These are phyloP conservation scores for Spathaspora sp. DNA, from an alignment of 1,139 yeast genomes.

Conservation along the genomic window DNA sequence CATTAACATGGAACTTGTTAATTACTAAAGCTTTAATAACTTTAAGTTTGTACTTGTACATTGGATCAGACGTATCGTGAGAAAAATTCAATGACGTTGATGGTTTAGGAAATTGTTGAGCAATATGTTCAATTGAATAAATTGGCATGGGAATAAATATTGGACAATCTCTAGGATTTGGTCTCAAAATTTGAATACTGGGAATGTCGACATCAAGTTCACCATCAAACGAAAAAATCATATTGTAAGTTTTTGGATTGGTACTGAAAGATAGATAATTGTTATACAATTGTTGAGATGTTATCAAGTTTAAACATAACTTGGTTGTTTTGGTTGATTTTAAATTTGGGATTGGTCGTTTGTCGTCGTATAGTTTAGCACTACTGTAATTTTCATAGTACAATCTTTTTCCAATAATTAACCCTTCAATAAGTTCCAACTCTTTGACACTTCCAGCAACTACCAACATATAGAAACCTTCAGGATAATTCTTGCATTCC, in stretches of 20 bases:
- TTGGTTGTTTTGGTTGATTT: background rate
- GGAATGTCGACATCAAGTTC: conserved; percentile 45
- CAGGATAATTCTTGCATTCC: conserved; percentile 12
- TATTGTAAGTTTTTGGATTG: conserved; percentile 29
- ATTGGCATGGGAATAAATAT: conserved; percentile 40
- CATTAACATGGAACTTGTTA: conserved; percentile 27
- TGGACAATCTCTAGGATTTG: conserved; percentile 25
- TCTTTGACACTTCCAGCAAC: conserved; percentile 65
- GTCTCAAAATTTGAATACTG: conserved; percentile 36
- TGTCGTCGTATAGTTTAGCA: conserved; percentile 52
- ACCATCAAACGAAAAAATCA: conserved; percentile 62
- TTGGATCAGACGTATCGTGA: conserved; percentile 20
- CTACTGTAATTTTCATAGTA: conserved; percentile 63
- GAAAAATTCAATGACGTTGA: conserved; percentile 14
- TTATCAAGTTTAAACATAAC: conserved; percentile 33
- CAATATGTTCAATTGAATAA: conserved; percentile 38
- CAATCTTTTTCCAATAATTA: conserved; percentile 59
- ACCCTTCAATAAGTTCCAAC: conserved; percentile 67
- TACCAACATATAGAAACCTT: conserved; percentile 41
- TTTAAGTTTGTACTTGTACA: conserved; percentile 33
- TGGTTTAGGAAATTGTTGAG: conserved; percentile 28
- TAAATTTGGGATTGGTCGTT: conserved; percentile 10
- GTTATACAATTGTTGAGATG: conserved; percentile 41
- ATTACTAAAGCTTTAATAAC: conserved; percentile 31
- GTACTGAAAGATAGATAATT: conserved; percentile 30